Percentiles rank a stretch among this genome's conserved stretches.
Evolutionary conservation across 148 eudicot genomes (phyloP).

Genomic region (Selenicereus undatus): DNA sequence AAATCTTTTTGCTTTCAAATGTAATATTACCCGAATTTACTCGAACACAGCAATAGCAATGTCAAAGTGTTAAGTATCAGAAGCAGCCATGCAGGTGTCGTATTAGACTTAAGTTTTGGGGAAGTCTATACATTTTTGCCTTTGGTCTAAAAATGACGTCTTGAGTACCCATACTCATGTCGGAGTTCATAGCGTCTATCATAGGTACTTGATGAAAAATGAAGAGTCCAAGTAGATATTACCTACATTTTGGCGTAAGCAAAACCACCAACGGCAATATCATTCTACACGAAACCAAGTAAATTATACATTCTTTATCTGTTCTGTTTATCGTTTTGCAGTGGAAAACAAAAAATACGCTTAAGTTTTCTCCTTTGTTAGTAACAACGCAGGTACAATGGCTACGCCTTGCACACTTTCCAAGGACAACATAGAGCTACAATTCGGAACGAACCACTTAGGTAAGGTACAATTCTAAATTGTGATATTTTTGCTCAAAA

Average conservation of each 20-base stretch:
- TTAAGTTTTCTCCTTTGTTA: slow-evolving; percentile 20
- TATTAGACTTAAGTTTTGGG: too few species aligned
- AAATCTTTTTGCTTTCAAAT: background rate
- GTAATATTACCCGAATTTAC: background rate
- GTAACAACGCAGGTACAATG: slow-evolving; percentile 94
- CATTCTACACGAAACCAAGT: background rate
- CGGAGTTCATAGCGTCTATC: too few species aligned
- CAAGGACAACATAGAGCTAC: slow-evolving; percentile 78
- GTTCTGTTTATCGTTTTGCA: background rate
- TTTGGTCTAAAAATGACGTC: too few species aligned
- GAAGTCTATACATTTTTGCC: too few species aligned
- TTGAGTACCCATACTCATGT: too few species aligned
- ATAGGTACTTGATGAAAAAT: too few species aligned
- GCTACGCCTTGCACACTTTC: slow-evolving; percentile 84
- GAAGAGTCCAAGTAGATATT: too few species aligned
- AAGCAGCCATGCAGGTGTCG: too few species aligned
- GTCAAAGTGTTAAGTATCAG: too few species aligned
- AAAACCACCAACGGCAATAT: background rate
- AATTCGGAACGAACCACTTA: slow-evolving; percentile 80
- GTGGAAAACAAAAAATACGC: background rate
- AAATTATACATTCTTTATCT: background rate
- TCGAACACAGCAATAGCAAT: too few species aligned
- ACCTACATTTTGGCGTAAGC: background rate
- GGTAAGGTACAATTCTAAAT: slow-evolving; percentile 34
- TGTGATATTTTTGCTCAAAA: background rate